Percentiles rank a stretch among this genome's conserved stretches.
These are phyloP conservation scores for Mycosarcoma maydis DNA, from an alignment of 1,284 basidiomycete genomes.

Conservation along the genomic window DNA sequence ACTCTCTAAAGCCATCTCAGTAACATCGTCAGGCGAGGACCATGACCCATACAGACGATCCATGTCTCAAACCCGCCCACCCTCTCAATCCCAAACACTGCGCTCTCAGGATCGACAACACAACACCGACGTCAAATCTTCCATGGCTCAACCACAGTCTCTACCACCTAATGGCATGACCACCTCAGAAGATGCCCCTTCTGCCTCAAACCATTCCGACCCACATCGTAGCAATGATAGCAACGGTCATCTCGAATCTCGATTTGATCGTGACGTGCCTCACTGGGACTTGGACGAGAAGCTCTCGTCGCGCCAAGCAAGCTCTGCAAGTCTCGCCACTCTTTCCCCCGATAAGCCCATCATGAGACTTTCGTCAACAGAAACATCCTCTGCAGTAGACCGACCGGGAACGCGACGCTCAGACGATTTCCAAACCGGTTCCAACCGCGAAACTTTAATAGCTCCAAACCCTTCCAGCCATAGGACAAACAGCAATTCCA, in stretches of 20 bases:
- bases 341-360: conserved; percentile 25
- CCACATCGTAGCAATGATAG: background rate
- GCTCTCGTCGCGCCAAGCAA: conserved; percentile 32
- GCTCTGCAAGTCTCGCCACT: conserved; percentile 39
- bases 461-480: background rate
- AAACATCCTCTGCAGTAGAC: conserved; percentile 2
- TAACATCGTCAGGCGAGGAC: conserved; percentile 6
- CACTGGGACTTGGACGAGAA: conserved; percentile 47
- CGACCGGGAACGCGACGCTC: background rate
- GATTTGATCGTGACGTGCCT: conserved; percentile 54
- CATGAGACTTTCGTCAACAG: conserved; percentile 6
- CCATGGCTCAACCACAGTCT: conserved; percentile 22
- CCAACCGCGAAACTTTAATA: conserved; percentile 1
- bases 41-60: conserved; percentile 39
- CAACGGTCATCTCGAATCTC: conserved; percentile 4
- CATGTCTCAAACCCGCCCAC: conserved; percentile 26
- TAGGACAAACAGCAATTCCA: conserved; percentile 6
- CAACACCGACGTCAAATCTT: conserved; percentile 21
- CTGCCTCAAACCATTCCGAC: background rate
- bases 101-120: conserved; percentile 10
- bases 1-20: conserved; percentile 13
- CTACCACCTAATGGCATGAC: conserved; percentile 23
- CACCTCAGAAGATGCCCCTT: conserved; percentile 1
- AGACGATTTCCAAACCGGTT: background rate
- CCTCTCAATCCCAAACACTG: background rate